Evolutionary conservation across 306 rosid genomes (phyloP).

Genomic region (Quillaja saponaria): DNA sequence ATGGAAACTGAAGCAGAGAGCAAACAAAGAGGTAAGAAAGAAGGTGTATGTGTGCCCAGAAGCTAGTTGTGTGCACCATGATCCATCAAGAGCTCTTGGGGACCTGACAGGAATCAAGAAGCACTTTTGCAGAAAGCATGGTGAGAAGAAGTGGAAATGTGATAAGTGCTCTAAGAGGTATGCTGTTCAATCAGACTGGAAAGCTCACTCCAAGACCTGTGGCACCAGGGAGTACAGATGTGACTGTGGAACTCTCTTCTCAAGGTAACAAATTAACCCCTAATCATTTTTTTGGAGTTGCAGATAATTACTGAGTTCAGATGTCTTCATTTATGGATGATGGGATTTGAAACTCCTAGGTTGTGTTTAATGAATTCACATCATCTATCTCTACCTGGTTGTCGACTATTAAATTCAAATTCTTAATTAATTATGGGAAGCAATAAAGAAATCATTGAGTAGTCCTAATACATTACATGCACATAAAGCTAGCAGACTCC

Average conservation of each 20-base stretch:
- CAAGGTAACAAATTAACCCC: conserved; percentile 70
- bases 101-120: conserved; percentile 95
- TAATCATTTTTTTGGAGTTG: conserved; percentile 7
- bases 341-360: conserved; percentile 28
- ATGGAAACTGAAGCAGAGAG: conserved; percentile 92
- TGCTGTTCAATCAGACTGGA: conserved; percentile 98
- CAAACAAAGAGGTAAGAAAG: conserved; percentile 78
- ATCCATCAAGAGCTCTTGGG: conserved; percentile 88
- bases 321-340: conserved; percentile 22
- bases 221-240: conserved; percentile 96
- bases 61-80: conserved; percentile 77
- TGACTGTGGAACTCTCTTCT: conserved; percentile 99
- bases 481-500: conserved; percentile 1
- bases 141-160: conserved; percentile 99
- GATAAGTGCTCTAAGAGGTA: conserved; percentile 90
- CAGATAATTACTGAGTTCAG: conserved; percentile 5
- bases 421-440: not conserved
- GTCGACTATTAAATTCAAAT: conserved; percentile 11
- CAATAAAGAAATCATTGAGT: not conserved
- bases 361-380: conserved; percentile 2
- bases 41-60: conserved; percentile 97
- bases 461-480: no score
- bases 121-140: conserved; percentile 94
- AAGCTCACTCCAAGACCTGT: conserved; percentile 95
- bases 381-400: not conserved